A percentile compares a stretch with the other conserved stretches of the same genome.
phyloP scores from a whole-genome alignment of 148 eudicot genomes.

The Salicornia ramosissima region DNA sequence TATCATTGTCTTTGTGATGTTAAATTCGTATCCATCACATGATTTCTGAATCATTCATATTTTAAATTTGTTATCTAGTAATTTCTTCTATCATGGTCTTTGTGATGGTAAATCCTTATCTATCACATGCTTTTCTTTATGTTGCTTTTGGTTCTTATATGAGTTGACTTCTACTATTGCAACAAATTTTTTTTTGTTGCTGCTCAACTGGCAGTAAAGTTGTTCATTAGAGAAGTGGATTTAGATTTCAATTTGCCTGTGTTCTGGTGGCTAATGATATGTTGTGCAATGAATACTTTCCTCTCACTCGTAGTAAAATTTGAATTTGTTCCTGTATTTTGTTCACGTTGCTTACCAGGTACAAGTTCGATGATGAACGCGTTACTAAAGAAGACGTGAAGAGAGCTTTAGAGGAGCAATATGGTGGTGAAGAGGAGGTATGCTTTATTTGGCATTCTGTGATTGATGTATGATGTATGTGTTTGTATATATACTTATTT shows the following conservation, averaged over 20 bases:
- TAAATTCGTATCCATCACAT: too few relatives aligned
- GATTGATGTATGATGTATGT: not conserved
- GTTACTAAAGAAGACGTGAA: slow-evolving; percentile 92
- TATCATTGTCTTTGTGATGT: too few relatives aligned
- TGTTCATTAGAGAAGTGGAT: not conserved
- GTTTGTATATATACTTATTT: not conserved
- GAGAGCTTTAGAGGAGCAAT: slow-evolving; percentile 92
- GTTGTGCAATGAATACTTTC: not conserved
- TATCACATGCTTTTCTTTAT: too few relatives aligned
- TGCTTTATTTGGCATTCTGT: not conserved
- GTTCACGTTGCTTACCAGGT: slow-evolving; percentile 43
- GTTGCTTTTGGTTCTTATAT: not conserved
- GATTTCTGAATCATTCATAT: too few relatives aligned
- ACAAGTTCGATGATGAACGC: slow-evolving; percentile 93
- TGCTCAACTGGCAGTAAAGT: not conserved
- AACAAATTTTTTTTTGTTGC: too few relatives aligned
- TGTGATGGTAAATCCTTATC: too few relatives aligned
- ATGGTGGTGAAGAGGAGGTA: slow-evolving; percentile 99
- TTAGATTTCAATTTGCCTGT: not conserved
- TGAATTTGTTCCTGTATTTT: not conserved
- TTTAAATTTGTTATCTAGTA: too few relatives aligned
- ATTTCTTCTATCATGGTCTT: too few relatives aligned
- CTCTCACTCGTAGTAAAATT: not conserved
- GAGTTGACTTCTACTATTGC: not conserved
- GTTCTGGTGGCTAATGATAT: slow-evolving; percentile 5